Percentiles rank a stretch among this genome's conserved stretches.
Evolutionary conservation across 306 rosid genomes (phyloP).

Genomic region (Lathyrus tuberosus): DNA sequence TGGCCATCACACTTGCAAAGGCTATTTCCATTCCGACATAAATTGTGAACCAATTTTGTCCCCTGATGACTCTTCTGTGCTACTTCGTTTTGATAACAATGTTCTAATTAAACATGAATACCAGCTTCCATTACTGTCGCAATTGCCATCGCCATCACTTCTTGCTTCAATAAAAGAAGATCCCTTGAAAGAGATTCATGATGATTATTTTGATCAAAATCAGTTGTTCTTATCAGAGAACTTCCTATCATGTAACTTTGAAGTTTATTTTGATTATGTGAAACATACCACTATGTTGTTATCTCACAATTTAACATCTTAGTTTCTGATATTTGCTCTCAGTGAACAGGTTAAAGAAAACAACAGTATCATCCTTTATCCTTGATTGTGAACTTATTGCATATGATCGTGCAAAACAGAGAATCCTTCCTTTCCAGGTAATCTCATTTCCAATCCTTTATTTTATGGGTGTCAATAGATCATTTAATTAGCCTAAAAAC

Average conservation of each 20-base stretch:
- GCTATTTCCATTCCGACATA: slow-evolving; percentile 36
- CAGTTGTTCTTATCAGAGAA: too few relatives aligned
- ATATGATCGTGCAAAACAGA: slow-evolving; percentile 64
- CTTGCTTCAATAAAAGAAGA: not conserved
- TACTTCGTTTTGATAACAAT: slow-evolving; percentile 35
- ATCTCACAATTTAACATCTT: not conserved
- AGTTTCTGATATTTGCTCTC: slow-evolving; percentile 46
- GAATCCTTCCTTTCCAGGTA: slow-evolving; percentile 91
- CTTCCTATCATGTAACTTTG: too few relatives aligned
- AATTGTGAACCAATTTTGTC: slow-evolving; percentile 30
- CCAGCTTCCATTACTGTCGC: not conserved
- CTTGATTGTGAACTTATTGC: slow-evolving; percentile 96
- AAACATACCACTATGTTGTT: too few relatives aligned
- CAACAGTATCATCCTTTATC: slow-evolving; percentile 76
- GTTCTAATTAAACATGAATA: not conserved
- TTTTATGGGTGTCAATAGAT: slow-evolving; percentile 11
- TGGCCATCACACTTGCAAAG: slow-evolving; percentile 53
- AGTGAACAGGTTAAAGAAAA: slow-evolving; percentile 76
- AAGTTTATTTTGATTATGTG: too few relatives aligned
- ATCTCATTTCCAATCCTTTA: slow-evolving; percentile 15
- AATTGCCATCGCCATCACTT: not conserved
- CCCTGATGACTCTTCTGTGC: not conserved
- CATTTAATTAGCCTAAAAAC: slow-evolving; percentile 1
- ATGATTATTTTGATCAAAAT: not conserved
- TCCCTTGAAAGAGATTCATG: not conserved